phyloP scores from a whole-genome alignment of 1,284 basidiomycete genomes.

The Ceratobasidium sp. region DNA sequence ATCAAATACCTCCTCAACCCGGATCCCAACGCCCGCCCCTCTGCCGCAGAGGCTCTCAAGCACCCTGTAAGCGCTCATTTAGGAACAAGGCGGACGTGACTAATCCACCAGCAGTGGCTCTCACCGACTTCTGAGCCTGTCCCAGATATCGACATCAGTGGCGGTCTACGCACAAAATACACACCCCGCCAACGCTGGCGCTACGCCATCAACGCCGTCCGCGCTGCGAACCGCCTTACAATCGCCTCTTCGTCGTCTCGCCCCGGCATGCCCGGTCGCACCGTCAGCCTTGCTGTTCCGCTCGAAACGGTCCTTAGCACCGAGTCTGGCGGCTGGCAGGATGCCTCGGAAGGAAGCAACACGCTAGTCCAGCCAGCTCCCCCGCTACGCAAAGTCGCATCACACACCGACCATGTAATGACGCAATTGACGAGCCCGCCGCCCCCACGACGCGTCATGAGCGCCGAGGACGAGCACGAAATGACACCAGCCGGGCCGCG shows the following conservation, averaged over 20 bases:
- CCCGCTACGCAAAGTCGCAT: slow-evolving; percentile 36
- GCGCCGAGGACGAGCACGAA: slow-evolving; percentile 32
- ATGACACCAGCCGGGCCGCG: slow-evolving; percentile 8
- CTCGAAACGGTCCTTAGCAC: slow-evolving; percentile 2
- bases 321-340: slow-evolving; percentile 30
- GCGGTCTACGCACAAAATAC: slow-evolving; percentile 82
- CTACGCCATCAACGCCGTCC: slow-evolving; percentile 72
- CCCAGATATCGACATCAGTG: slow-evolving; percentile 70
- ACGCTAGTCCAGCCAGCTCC: neutral
- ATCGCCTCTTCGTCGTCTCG: neutral
- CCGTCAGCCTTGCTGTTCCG: slow-evolving; percentile 31
- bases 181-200: slow-evolving; percentile 77
- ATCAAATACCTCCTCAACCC: slow-evolving; percentile 80
- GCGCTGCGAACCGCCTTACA: slow-evolving; percentile 65
- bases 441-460: slow-evolving; percentile 28
- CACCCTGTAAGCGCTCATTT: slow-evolving; percentile 61
- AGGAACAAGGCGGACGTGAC: slow-evolving; percentile 8
- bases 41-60: slow-evolving; percentile 78
- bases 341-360: neutral
- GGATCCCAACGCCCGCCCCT: slow-evolving; percentile 78
- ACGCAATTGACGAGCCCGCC: slow-evolving; percentile 20
- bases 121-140: slow-evolving; percentile 72
- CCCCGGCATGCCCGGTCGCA: neutral
- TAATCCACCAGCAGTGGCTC: slow-evolving; percentile 69
- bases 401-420: slow-evolving; percentile 15